phyloP scores from a whole-genome alignment of 805 yeast species.

The Ascoidea tarda region DNA sequence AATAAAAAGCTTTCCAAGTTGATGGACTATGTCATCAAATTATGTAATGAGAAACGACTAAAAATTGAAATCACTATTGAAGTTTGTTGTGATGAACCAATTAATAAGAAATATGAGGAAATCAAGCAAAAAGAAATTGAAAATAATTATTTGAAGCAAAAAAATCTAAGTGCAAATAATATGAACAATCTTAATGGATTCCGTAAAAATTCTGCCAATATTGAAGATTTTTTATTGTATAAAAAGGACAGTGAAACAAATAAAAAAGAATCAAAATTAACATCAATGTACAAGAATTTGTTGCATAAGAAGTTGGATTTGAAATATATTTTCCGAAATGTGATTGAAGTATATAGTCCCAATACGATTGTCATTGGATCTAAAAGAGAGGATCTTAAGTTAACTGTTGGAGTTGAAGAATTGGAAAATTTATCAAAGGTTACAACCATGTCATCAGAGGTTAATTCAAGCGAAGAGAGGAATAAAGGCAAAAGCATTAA shows the following conservation, averaged over 20 bases:
- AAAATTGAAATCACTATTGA: conserved; percentile 8
- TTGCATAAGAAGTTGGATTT: conserved; percentile 3
- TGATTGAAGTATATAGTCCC: conserved; percentile 8
- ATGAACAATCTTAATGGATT: no score
- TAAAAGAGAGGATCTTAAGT: conserved; percentile 1
- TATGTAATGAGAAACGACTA: conserved; percentile 1
- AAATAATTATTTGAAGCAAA: not conserved
- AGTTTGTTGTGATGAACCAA: conserved; percentile 8
- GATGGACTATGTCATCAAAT: conserved; percentile 2
- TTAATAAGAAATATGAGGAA: conserved; percentile 1
- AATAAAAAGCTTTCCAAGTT: conserved; percentile 1
- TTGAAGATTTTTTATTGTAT: not conserved
- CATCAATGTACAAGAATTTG: not conserved
- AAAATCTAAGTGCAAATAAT: no score
- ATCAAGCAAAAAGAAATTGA: conserved; percentile 5
- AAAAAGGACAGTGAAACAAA: no score
- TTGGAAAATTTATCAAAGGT: not conserved
- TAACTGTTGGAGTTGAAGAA: not conserved
- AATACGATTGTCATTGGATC: conserved; percentile 8
- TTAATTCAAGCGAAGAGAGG: not conserved
- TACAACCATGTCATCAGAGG: not conserved
- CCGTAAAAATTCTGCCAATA: not conserved
- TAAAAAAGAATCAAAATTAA: no score
- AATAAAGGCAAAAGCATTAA: no score
- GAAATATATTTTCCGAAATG: conserved; percentile 5